Base-by-base conservation (phyloP, 352 stramenopile species). In the Pythium utonaiense region DNA sequence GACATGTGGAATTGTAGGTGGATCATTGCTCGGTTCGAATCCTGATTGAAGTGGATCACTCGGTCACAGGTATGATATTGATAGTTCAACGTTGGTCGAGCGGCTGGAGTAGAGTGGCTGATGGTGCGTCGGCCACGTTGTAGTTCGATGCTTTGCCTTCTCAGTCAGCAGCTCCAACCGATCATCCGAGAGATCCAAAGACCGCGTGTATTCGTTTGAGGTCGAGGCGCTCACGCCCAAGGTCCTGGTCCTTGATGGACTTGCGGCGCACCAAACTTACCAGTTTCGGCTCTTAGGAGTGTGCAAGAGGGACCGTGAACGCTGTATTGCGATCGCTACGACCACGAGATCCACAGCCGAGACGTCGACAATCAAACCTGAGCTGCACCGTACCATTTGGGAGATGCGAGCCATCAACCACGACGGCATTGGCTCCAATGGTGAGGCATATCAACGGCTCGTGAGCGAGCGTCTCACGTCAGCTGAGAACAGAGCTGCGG, bases 281-380 rank as follows among this genome's bases (percentile, higher is more conserved):
- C 49, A 71, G 1, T 52, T 83, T 30, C 71, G 70, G 36, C 67
- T 86, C 21, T 59, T 86, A 6, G 77, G 74, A 13, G 57, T 86
- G 12, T 64, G 60, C 16, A 66, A 56, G 22, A 28, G 19, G 4
- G 70, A 86, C 34, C 71, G 74, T 19, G 58, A 78, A 19, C 33
- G 48, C 27, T 73, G 66, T 36, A 54, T 79, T 7, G 75, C 70
- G 3, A 36, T 69, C 12, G 49, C 63, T 2, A 74, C 63, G 6
- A 79, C 75, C 31, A 31, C 1, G 34, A 24, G 55, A 40, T 6
- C 22, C 3, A 33, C 1, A 9, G 17, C 16, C 9, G 22, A 34
- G 21, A 6, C 25, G 19, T 27, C 28, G 36, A 19, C 9, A 1
- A 62, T 9, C 5, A 17, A 52, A 21, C 17, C 9, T 9, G 27